Conservation (phyloP, 2,329 filamentous ascomycete species). For the Pyrenophora seminiperda region DNA sequence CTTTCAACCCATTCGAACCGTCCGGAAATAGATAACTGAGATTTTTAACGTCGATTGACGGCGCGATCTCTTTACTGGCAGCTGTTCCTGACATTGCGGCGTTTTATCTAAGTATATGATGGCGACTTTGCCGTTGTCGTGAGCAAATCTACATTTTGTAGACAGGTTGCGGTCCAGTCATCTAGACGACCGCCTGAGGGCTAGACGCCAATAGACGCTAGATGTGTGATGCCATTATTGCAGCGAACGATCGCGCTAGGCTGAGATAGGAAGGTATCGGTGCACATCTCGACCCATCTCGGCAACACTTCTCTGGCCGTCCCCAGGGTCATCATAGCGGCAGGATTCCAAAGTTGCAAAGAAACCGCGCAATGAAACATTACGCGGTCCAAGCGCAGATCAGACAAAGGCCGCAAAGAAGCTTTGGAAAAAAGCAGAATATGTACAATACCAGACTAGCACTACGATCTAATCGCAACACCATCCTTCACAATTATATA, state of each 20-base stretch:
- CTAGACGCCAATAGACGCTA: slow-evolving; percentile 7
- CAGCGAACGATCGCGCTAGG: slow-evolving; percentile 14
- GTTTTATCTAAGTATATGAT: not conserved
- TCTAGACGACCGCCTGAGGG: not conserved
- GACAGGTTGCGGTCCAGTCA: slow-evolving; percentile 13
- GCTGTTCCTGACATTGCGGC: slow-evolving; percentile 29
- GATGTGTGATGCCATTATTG: slow-evolving; percentile 19
- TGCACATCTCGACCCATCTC: slow-evolving; percentile 10
- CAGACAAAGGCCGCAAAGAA: too few species aligned
- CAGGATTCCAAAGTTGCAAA: too few species aligned
- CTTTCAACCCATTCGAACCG: slow-evolving; percentile 74
- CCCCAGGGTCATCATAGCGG: too few species aligned
- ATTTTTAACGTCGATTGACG: slow-evolving; percentile 72
- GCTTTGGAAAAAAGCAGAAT: too few species aligned
- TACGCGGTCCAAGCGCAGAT: too few species aligned
- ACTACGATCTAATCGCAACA: too few species aligned
- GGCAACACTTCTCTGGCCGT: not conserved
- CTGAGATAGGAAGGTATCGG: slow-evolving; percentile 21
- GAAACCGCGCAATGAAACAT: too few species aligned
- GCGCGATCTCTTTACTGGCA: slow-evolving; percentile 41
- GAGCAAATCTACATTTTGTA: slow-evolving; percentile 23
- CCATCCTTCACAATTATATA: too few species aligned
- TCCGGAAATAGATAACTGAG: slow-evolving; percentile 91
- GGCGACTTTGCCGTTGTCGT: not conserved
- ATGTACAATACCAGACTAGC: too few species aligned